Conservation (phyloP, 2,329 filamentous ascomycete genomes). For the Fusarium abutilonis region DNA sequence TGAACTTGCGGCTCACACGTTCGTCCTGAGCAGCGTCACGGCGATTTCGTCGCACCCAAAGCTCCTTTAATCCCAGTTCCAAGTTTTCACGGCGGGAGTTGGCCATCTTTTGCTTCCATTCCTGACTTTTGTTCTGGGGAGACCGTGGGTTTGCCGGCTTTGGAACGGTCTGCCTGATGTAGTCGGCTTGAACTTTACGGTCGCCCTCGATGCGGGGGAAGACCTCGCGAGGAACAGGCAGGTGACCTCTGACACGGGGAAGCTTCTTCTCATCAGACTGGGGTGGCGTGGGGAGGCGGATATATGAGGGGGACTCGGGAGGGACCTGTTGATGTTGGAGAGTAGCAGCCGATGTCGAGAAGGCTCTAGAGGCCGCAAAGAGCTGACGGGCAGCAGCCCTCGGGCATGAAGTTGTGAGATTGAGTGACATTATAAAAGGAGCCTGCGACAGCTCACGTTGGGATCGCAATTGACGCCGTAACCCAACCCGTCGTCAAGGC, state of each 20-base stretch:
- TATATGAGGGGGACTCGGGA: slow-evolving; percentile 88
- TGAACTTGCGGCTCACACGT: slow-evolving; percentile 59
- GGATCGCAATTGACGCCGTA: slow-evolving; percentile 37
- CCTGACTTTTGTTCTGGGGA: slow-evolving; percentile 53
- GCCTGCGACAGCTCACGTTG: slow-evolving; percentile 14
- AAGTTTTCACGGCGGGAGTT: slow-evolving; percentile 76
- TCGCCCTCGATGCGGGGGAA: slow-evolving; percentile 69
- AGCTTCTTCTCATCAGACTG: slow-evolving; percentile 69
- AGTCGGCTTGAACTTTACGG: slow-evolving; percentile 69
- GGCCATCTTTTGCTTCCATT: slow-evolving; percentile 80
- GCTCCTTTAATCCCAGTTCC: slow-evolving; percentile 72
- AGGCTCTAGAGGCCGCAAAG: slow-evolving; percentile 43
- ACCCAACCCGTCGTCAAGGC: slow-evolving; percentile 20
- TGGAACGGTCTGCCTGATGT: slow-evolving; percentile 69
- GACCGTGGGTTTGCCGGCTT: slow-evolving; percentile 57
- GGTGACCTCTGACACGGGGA: slow-evolving; percentile 73
- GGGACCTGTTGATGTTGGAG: slow-evolving; percentile 71
- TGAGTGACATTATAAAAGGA: slow-evolving; percentile 45
- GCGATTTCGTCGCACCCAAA: slow-evolving; percentile 72
- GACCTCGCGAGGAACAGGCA: slow-evolving; percentile 84
- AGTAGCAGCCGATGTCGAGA: slow-evolving; percentile 51
- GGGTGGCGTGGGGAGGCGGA: slow-evolving; percentile 80
- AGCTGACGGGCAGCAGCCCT: slow-evolving; percentile 45
- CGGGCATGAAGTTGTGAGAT: slow-evolving; percentile 39
- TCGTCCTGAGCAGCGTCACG: slow-evolving; percentile 50